Evolutionary conservation across 1,284 basidiomycete genomes (phyloP).

Genomic region (Quambalaria eucalypti): DNA sequence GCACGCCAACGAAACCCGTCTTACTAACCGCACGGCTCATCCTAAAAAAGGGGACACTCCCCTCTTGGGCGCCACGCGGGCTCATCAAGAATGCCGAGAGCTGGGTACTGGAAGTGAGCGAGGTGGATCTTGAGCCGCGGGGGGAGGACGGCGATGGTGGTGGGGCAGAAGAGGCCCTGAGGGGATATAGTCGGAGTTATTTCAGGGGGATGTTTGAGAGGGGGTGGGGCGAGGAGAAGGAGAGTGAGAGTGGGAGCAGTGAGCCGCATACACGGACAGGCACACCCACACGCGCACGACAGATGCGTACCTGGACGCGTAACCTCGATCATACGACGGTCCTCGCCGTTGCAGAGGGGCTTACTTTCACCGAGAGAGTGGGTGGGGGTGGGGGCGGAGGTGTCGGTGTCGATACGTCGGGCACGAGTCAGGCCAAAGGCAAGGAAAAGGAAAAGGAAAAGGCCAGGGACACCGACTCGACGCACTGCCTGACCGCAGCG

Average conservation of each 20-base stretch:
- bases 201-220: conserved; percentile 6
- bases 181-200: neutral
- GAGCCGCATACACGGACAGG: too few relatives aligned
- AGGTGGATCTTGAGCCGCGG: conserved; percentile 42
- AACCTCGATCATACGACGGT: conserved; percentile 44
- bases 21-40: conserved; percentile 83
- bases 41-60: conserved; percentile 78
- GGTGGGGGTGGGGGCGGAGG: too few relatives aligned
- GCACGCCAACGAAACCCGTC: conserved; percentile 54
- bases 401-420: neutral
- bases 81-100: conserved; percentile 53
- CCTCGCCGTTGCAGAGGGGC: conserved; percentile 39
- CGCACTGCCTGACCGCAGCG: conserved; percentile 14
- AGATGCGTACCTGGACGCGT: conserved; percentile 42
- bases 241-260: neutral
- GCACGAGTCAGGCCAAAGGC: neutral
- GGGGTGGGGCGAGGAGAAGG: neutral
- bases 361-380: conserved; percentile 23
- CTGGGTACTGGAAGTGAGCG: conserved; percentile 46
- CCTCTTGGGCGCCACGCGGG: conserved; percentile 78
- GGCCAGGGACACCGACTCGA: neutral
- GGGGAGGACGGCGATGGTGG: conserved; percentile 14
- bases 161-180: neutral
- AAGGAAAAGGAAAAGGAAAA: conserved; percentile 7
- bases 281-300: conserved; percentile 11